A percentile compares a stretch with the other conserved stretches of the same genome.
These are phyloP conservation scores for Xylaria sp. DNA, from an alignment of 2,329 filamentous ascomycete genomes.

Conservation along the genomic window DNA sequence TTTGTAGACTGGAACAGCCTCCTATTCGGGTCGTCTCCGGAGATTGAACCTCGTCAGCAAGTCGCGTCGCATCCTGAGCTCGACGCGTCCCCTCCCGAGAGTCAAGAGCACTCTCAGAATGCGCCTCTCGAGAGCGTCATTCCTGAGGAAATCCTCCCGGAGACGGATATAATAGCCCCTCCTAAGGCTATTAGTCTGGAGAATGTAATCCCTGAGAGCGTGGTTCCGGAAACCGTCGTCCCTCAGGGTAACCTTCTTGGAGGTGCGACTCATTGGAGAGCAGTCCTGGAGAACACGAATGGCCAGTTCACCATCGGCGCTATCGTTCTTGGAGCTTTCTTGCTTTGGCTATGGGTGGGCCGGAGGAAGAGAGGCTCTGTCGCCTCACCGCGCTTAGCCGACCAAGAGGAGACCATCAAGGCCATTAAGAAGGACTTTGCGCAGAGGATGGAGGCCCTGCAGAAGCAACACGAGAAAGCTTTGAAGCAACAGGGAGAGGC, in stretches of 20 bases:
- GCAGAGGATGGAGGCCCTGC: constrained; percentile 37
- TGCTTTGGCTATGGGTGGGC: constrained; percentile 35
- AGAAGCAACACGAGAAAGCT: constrained; percentile 36
- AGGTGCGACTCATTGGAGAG: constrained; percentile 1
- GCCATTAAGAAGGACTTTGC: constrained; percentile 34
- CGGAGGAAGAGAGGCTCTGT: constrained; percentile 27
- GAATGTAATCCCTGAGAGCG: neutral
- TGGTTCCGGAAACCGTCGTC: constrained; percentile 8
- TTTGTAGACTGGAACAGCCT: constrained; percentile 43
- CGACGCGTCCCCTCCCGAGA: constrained; percentile 30
- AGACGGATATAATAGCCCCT: constrained; percentile 6
- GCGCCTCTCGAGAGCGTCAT: constrained; percentile 3
- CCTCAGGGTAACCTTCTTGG: neutral
- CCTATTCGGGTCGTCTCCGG: constrained; percentile 36
- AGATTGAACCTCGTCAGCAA: constrained; percentile 23
- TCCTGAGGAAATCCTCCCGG: constrained; percentile 13
- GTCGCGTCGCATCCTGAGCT: constrained; percentile 26
- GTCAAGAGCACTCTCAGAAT: constrained; percentile 15
- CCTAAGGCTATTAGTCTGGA: constrained; percentile 4
- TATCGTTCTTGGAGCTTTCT: constrained; percentile 31
- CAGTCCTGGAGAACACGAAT: constrained; percentile 11
- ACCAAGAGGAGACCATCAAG: constrained; percentile 34
- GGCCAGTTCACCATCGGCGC: constrained; percentile 31
- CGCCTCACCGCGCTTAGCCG: constrained; percentile 5
- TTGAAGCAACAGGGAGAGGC: constrained; percentile 34